phyloP scores from a whole-genome alignment of 148 eudicot genomes.

The Rhododendron molle region DNA sequence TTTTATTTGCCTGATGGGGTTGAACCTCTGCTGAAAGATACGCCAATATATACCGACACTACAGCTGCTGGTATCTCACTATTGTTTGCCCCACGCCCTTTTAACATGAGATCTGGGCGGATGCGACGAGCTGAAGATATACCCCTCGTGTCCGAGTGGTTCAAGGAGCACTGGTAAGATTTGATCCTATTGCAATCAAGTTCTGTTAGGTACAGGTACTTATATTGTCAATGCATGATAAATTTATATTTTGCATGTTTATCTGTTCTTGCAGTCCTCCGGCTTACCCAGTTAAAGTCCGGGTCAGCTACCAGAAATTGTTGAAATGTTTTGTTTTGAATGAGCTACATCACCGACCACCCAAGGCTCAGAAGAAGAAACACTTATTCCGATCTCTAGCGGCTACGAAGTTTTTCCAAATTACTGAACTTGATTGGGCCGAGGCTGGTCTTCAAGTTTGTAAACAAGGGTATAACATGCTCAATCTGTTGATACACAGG shows the following conservation, averaged over 20 bases:
- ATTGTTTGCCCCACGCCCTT: constrained; percentile 92
- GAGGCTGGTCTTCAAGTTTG: constrained; percentile 99
- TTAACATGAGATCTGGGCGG: constrained; percentile 98
- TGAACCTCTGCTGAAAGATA: constrained; percentile 69
- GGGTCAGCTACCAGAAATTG: constrained; percentile 96
- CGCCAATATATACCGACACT: constrained; percentile 85
- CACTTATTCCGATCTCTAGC: constrained; percentile 89
- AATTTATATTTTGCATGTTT: neutral
- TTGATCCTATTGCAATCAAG: neutral
- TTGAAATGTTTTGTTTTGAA: constrained; percentile 95
- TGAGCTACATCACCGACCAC: constrained; percentile 97
- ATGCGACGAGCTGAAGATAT: constrained; percentile 96
- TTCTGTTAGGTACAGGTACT: neutral
- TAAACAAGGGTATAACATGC: constrained; percentile 98
- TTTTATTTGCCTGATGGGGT: constrained; percentile 88
- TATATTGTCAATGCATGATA: neutral
- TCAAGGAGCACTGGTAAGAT: constrained; percentile 92
- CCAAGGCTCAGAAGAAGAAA: constrained; percentile 98
- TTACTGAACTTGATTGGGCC: constrained; percentile 98
- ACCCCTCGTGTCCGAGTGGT: constrained; percentile 98
- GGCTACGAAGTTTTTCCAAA: constrained; percentile 96
- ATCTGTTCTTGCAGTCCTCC: constrained; percentile 74
- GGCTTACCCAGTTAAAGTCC: constrained; percentile 95
- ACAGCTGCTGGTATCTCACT: constrained; percentile 96
- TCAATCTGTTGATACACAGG: constrained; percentile 91